Base-by-base conservation (phyloP, 306 rosid genomes). In the Vigna mungo region DNA sequence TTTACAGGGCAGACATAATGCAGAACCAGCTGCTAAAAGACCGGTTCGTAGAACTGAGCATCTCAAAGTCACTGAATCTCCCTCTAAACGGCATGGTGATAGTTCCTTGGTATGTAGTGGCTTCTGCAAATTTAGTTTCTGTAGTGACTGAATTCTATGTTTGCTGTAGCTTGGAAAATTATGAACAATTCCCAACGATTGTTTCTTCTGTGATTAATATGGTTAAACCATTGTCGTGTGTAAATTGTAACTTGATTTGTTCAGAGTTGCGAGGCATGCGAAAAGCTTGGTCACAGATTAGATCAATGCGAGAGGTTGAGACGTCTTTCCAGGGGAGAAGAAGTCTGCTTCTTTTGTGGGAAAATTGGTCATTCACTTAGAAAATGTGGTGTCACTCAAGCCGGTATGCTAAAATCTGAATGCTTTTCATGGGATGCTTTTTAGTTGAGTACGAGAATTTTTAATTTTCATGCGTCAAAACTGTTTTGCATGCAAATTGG, bases 291-390 rank as follows among this genome's bases (percentile, higher is more conserved):
- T 76, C 98, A 91, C 68, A 78, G 71, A 64, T 68, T 83, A 2
- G 64, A 76, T 81, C 47, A 81, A 9, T 93, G 98, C 78, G 85
- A 21, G 0, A 68, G 66, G 85, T 77, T 86, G 83, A 81, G 64
- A 78, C 25, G 27, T n/a, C 68, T 64, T 53, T 64, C 59, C 3
- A 23, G 0, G 12, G 1, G 39, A 34, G 74, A 46, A 63, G 90
- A 85, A 68, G 4, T 92, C 41, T 95, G 99, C 86, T 92, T 89
- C 81, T 92, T 89, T 63, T 95, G 99, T 84, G 89, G 90, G 44
- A 81, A 85, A 80, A 53, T 67, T 2, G 97, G 99, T 43, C 99
- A 95, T 73, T 80, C 92, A 12, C 89, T 95, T 54, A 85, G 84
- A 46, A 82, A 46, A 5, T 95, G 99, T 65, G 76, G 84, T 14